Evolutionary conservation across 2,329 filamentous ascomycete species (phyloP).

Genomic region (Fusarium verticillioides): DNA sequence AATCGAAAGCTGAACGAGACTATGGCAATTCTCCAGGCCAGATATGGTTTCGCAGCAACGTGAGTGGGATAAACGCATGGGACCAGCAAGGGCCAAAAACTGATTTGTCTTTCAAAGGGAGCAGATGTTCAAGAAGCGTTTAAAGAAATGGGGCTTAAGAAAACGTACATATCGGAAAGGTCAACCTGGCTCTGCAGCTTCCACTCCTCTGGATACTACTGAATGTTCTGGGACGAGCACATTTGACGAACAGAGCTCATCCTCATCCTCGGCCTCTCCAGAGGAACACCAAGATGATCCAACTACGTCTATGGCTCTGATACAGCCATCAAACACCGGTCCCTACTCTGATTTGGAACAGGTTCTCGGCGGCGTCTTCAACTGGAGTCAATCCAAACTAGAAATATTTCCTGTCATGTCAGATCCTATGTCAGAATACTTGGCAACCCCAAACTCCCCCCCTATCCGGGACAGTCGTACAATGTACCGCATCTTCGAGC

Average conservation of each 20-base stretch:
- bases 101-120: conserved; percentile 43
- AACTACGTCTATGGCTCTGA: conserved; percentile 34
- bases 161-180: conserved; percentile 51
- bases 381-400: conserved; percentile 51
- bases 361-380: conserved; percentile 49
- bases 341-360: conserved; percentile 47
- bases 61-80: conserved; percentile 40
- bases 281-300: conserved; percentile 25
- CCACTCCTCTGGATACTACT: conserved; percentile 31
- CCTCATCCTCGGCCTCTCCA: conserved; percentile 26
- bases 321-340: conserved; percentile 39
- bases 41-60: conserved; percentile 52
- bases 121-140: conserved; percentile 55
- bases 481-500: conserved; percentile 54
- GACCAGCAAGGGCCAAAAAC: conserved; percentile 8
- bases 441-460: conserved; percentile 50
- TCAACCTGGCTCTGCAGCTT: conserved; percentile 31
- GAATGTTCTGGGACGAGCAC: conserved; percentile 25
- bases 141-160: conserved; percentile 53
- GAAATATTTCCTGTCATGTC: conserved; percentile 41
- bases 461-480: conserved; percentile 54
- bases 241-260: conserved; percentile 24
- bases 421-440: conserved; percentile 53
- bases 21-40: conserved; percentile 50
- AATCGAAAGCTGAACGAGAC: conserved; percentile 52